A percentile compares a stretch with the other conserved stretches of the same genome.
These are phyloP conservation scores for Capsicum baccatum DNA, from an alignment of 257 asterid species.

Conservation along the genomic window DNA sequence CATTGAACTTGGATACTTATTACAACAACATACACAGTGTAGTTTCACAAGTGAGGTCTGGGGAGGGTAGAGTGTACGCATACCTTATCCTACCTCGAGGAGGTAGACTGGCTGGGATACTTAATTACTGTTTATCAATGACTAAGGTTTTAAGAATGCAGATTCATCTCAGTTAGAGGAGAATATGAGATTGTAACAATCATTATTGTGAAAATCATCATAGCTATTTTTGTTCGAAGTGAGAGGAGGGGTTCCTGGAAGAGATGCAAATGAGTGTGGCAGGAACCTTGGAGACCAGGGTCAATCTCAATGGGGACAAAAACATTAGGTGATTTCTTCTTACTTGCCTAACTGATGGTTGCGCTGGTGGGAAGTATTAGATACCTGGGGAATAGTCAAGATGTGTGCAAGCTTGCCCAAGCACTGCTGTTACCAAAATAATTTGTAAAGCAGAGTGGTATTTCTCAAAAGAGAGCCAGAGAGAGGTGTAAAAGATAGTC, in stretches of 20 bases:
- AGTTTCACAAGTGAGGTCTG: background rate
- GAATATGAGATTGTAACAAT: background rate
- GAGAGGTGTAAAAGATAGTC: background rate
- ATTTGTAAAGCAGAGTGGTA: background rate
- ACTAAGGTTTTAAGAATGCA: background rate
- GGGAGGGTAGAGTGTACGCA: background rate
- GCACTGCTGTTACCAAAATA: background rate
- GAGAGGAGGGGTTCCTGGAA: slow-evolving; percentile 5
- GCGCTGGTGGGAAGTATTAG: no score
- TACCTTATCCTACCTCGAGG: background rate
- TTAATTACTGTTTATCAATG: background rate
- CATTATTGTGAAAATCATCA: background rate
- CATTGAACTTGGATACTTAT: background rate
- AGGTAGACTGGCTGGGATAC: background rate
- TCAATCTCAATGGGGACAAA: background rate
- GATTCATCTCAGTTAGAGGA: background rate
- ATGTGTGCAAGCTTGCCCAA: background rate
- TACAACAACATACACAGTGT: background rate
- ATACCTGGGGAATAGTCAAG: background rate
- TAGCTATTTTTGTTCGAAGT: background rate
- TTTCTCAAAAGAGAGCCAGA: background rate
- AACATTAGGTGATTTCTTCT: background rate
- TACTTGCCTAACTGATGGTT: background rate
- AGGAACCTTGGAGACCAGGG: background rate
- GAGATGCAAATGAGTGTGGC: background rate